These are phyloP conservation scores for Ophiostoma perfectum DNA, from an alignment of 2,329 filamentous ascomycete species.

Conservation along the genomic window DNA sequence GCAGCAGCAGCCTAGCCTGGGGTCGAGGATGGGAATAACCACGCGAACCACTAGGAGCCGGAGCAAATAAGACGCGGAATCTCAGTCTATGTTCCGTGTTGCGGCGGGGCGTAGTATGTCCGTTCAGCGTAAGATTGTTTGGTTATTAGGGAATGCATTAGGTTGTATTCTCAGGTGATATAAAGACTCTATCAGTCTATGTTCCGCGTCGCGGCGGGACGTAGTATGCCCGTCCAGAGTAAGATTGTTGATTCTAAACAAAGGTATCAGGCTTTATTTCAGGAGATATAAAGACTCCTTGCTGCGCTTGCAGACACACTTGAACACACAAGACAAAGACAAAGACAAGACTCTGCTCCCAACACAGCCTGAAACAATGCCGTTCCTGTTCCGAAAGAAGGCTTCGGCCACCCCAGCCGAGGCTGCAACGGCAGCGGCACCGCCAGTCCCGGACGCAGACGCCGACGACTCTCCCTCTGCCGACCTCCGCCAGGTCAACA, in stretches of 20 bases:
- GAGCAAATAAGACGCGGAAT: not conserved
- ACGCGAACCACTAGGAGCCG: too few relatives aligned
- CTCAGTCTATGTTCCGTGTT: not conserved
- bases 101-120: not conserved
- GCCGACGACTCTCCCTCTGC: conserved; percentile 20
- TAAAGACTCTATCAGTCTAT: too few relatives aligned
- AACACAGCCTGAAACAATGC: not conserved
- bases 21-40: too few relatives aligned
- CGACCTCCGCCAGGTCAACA: conserved; percentile 24
- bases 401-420: not conserved
- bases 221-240: not conserved
- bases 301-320: too few relatives aligned
- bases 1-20: too few relatives aligned
- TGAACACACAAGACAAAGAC: not conserved
- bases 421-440: not conserved
- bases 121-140: not conserved
- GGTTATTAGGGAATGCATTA: too few relatives aligned
- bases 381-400: not conserved
- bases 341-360: not conserved
- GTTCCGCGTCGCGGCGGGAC: not conserved
- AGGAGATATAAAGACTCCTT: too few relatives aligned
- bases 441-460: not conserved
- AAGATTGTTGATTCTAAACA: not conserved
- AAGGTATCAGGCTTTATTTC: too few relatives aligned
- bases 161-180: too few relatives aligned